Percentiles rank a stretch among this genome's conserved stretches.
Conservation (phyloP, 345 rosid genomes). For the Anacardium occidentale region DNA sequence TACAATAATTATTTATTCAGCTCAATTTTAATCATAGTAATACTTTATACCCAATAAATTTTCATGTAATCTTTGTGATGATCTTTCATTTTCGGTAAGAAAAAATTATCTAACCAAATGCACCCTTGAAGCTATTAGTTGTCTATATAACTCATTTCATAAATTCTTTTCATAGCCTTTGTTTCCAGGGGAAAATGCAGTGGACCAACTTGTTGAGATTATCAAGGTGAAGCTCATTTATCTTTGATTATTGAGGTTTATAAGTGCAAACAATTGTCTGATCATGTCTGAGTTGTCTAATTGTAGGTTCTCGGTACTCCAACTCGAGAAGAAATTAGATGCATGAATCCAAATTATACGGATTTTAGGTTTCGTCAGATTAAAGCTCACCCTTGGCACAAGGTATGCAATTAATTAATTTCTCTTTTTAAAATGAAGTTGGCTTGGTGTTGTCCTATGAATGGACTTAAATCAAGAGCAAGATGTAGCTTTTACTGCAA, state of each 20-base stretch:
- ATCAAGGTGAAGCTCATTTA: conserved; percentile 48
- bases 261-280: conserved; percentile 1
- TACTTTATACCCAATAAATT: too few relatives aligned
- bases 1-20: too few relatives aligned
- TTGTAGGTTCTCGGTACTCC: conserved; percentile 88
- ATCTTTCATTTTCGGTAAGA: too few relatives aligned
- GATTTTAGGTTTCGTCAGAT: conserved; percentile 76
- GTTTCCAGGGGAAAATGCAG: conserved; percentile 81
- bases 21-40: too few relatives aligned
- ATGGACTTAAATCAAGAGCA: neutral
- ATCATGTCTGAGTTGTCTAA: conserved; percentile 16
- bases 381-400: conserved; percentile 90
- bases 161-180: conserved; percentile 45
- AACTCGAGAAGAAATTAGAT: conserved; percentile 88
- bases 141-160: neutral
- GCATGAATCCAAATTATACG: conserved; percentile 85
- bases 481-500: neutral
- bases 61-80: too few relatives aligned
- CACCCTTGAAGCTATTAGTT: neutral
- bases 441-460: conserved; percentile 10
- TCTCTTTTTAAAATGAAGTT: neutral
- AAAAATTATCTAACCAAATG: too few relatives aligned
- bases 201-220: conserved; percentile 86
- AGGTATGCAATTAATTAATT: conserved; percentile 38
- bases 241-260: conserved; percentile 2